phyloP scores from a whole-genome alignment of 164 flowering plant species.

The Piper betle region DNA sequence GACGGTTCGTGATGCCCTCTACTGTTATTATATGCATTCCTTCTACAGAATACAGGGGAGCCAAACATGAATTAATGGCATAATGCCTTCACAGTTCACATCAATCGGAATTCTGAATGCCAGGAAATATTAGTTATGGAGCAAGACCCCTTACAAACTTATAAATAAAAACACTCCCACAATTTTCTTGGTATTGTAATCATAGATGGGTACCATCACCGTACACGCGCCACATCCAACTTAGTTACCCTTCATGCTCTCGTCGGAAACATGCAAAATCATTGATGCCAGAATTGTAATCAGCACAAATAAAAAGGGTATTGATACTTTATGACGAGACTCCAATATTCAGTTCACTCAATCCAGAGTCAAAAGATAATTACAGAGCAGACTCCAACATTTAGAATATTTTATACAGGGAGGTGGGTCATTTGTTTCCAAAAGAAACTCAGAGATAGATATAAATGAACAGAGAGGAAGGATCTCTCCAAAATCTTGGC shows the following conservation, averaged over 20 bases:
- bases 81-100: slow-evolving; percentile 53
- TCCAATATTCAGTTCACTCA: too few species aligned
- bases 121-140: neutral
- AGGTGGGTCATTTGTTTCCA: too few species aligned
- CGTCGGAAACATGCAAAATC: slow-evolving; percentile 26
- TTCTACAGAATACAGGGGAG: slow-evolving; percentile 95
- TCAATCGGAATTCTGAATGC: neutral
- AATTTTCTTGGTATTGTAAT: slow-evolving; percentile 44
- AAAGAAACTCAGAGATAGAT: too few species aligned
- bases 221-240: slow-evolving; percentile 99
- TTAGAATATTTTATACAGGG: too few species aligned
- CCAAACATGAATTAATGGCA: slow-evolving; percentile 93
- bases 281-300: slow-evolving; percentile 1
- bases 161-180: slow-evolving; percentile 42
- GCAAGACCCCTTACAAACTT: neutral
- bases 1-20: slow-evolving; percentile 76
- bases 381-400: too few species aligned
- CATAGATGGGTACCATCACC: slow-evolving; percentile 80
- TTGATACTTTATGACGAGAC: neutral
- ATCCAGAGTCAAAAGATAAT: too few species aligned
- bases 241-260: slow-evolving; percentile 85
- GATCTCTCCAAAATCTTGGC: slow-evolving; percentile 95
- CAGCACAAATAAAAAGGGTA: neutral
- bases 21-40: slow-evolving; percentile 97
- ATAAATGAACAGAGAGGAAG: too few species aligned